These are phyloP conservation scores for Sarocladium kiliense DNA, from an alignment of 2,329 filamentous ascomycete species.

Conservation along the genomic window DNA sequence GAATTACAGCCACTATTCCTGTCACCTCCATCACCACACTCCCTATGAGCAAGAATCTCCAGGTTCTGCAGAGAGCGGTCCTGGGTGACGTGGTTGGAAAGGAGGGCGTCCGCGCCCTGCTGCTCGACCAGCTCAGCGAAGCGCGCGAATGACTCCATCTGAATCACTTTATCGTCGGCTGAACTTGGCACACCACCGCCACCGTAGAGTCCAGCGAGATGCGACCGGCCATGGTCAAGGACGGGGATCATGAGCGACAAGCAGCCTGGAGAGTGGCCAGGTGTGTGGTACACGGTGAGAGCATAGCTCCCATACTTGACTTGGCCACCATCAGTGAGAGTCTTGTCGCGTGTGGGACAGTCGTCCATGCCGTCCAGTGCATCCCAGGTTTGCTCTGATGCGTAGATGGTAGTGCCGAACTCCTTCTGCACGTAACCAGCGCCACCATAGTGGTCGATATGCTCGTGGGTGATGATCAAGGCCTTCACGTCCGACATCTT, in stretches of 20 bases:
- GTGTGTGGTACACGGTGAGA: constrained; percentile 14
- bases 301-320: constrained; percentile 19
- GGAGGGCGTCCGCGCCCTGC: constrained; percentile 14
- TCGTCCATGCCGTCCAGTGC: constrained; percentile 10
- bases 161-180: constrained; percentile 15
- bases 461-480: constrained; percentile 22
- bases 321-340: constrained; percentile 12
- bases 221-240: constrained; percentile 14
- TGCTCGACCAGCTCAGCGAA: constrained; percentile 12
- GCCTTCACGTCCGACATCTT: constrained; percentile 21
- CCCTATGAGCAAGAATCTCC: constrained; percentile 13
- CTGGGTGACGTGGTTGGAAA: constrained; percentile 19
- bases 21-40: constrained; percentile 7
- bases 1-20: constrained; percentile 6
- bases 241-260: constrained; percentile 18
- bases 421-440: constrained; percentile 19
- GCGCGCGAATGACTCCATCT: constrained; percentile 16
- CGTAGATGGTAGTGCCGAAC: constrained; percentile 15
- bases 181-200: constrained; percentile 16
- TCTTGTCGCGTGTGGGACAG: constrained; percentile 11
- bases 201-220: constrained; percentile 19
- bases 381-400: constrained; percentile 13
- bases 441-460: constrained; percentile 23
- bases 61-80: constrained; percentile 16
- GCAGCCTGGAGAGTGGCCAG: constrained; percentile 19